These are phyloP conservation scores for Candida ortonii DNA, from an alignment of 805 yeast species.

Conservation along the genomic window DNA sequence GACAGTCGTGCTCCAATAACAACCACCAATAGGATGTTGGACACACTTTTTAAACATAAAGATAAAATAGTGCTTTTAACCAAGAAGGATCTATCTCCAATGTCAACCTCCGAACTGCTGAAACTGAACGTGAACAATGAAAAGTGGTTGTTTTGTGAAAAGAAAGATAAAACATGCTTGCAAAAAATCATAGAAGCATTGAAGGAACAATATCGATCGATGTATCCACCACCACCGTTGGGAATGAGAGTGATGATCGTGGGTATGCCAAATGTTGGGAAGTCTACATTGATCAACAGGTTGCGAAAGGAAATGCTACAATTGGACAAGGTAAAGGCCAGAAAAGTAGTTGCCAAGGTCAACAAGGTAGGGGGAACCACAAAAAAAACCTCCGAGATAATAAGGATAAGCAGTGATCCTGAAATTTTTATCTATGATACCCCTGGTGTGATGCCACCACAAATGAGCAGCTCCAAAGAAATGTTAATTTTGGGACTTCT, in stretches of 20 bases:
- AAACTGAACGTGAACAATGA: constrained; percentile 31
- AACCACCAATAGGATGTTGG: constrained; percentile 77
- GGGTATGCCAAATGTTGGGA: constrained; percentile 99
- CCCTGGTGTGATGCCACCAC: constrained; percentile 89
- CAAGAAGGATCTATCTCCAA: constrained; percentile 61
- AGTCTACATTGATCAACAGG: constrained; percentile 80
- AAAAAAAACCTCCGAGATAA: constrained; percentile 68
- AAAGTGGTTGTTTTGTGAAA: constrained; percentile 44
- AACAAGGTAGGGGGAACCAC: constrained; percentile 94
- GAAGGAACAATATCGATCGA: constrained; percentile 39
- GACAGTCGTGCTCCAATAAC: constrained; percentile 89
- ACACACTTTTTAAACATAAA: constrained; percentile 55
- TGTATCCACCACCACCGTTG: constrained; percentile 75
- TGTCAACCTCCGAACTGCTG: constrained; percentile 32
- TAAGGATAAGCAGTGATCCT: constrained; percentile 59
- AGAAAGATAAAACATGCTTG: constrained; percentile 51
- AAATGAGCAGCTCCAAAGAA: constrained; percentile 57
- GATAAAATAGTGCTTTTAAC: constrained; percentile 69
- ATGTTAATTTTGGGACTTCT: constrained; percentile 73
- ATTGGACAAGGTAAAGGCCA: constrained; percentile 21
- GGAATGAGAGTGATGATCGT: constrained; percentile 75
- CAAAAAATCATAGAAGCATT: constrained; percentile 48
- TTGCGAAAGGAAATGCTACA: constrained; percentile 43
- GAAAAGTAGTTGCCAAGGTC: constrained; percentile 71
- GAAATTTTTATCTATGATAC: constrained; percentile 77